phyloP scores from a whole-genome alignment of 371 early-diverging fungal genomes.

The Lichtheimia corymbifera region DNA sequence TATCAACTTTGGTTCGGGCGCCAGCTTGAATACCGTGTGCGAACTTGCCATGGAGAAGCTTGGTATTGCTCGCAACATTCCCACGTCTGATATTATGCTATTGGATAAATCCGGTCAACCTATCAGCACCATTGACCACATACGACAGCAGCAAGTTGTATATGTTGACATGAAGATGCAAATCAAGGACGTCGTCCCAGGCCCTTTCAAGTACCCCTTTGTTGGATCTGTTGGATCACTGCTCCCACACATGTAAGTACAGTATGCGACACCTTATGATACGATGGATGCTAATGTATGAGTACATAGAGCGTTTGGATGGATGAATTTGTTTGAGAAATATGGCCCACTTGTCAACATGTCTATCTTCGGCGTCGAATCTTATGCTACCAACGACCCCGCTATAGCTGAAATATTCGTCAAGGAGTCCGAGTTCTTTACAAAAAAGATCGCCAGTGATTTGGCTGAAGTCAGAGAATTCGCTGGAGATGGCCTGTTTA shows the following conservation, averaged over 20 bases:
- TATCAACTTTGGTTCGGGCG: conserved; percentile 23
- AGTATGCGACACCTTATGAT: not conserved
- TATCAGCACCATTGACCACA: conserved; percentile 24
- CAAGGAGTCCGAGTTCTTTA: conserved; percentile 45
- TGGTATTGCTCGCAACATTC: conserved; percentile 16
- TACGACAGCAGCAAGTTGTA: conserved; percentile 24
- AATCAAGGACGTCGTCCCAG: conserved; percentile 26
- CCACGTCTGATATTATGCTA: conserved; percentile 15
- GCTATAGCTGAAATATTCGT: conserved; percentile 34
- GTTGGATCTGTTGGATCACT: conserved; percentile 28
- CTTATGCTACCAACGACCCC: conserved; percentile 33
- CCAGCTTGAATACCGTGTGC: conserved; percentile 28
- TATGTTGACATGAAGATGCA: conserved; percentile 23
- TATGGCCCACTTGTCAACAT: conserved; percentile 31
- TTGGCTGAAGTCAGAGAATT: conserved; percentile 37
- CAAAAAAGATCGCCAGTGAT: conserved; percentile 26
- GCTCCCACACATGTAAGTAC: conserved; percentile 25
- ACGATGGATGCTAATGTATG: not conserved
- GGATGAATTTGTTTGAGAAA: conserved; percentile 18
- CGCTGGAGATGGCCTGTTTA: conserved; percentile 48
- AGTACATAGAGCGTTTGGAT: conserved; percentile 9
- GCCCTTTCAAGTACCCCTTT: conserved; percentile 27
- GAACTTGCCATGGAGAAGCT: conserved; percentile 29
- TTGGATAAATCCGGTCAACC: conserved; percentile 11
- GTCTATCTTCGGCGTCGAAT: conserved; percentile 12